Evolutionary conservation across 352 stramenopile species (phyloP).

Genomic region (Globisporangium cederbergense): DNA sequence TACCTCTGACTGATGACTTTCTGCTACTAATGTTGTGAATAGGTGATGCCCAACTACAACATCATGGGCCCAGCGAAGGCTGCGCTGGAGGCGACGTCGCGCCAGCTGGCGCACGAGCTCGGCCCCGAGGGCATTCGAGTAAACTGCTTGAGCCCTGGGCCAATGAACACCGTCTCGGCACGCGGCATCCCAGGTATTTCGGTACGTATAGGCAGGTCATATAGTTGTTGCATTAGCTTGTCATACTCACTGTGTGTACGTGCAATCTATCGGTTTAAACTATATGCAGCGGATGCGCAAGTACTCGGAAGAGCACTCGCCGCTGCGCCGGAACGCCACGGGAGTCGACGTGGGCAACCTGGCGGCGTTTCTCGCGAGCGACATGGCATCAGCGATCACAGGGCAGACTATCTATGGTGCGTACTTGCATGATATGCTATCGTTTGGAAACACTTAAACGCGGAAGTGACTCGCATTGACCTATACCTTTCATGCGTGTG

Average conservation of each 20-base stretch:
- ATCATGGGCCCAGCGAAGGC: conserved; percentile 92
- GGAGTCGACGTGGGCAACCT: conserved; percentile 75
- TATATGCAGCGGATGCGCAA: conserved; percentile 80
- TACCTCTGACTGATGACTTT: too few relatives aligned
- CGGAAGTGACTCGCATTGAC: background rate
- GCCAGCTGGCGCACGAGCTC: conserved; percentile 83
- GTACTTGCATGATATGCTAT: conserved; percentile 7
- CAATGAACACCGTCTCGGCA: conserved; percentile 88
- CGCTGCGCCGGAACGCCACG: conserved; percentile 70
- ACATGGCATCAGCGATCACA: conserved; percentile 72
- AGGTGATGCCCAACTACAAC: conserved; percentile 89
- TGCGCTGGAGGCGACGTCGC: conserved; percentile 78
- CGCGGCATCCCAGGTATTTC: conserved; percentile 89
- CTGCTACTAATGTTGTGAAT: too few relatives aligned
- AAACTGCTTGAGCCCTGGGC: conserved; percentile 89
- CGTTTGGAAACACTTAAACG: too few relatives aligned
- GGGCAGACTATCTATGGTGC: conserved; percentile 88
- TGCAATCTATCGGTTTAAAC: too few relatives aligned
- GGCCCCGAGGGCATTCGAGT: conserved; percentile 76
- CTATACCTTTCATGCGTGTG: conserved; percentile 6
- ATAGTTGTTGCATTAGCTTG: background rate
- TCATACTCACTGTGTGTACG: background rate
- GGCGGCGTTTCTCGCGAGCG: conserved; percentile 76
- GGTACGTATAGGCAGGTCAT: conserved; percentile 23
- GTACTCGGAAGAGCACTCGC: conserved; percentile 58